phyloP scores from a whole-genome alignment of 805 yeast genomes.

The Kodamaea leandrae region DNA sequence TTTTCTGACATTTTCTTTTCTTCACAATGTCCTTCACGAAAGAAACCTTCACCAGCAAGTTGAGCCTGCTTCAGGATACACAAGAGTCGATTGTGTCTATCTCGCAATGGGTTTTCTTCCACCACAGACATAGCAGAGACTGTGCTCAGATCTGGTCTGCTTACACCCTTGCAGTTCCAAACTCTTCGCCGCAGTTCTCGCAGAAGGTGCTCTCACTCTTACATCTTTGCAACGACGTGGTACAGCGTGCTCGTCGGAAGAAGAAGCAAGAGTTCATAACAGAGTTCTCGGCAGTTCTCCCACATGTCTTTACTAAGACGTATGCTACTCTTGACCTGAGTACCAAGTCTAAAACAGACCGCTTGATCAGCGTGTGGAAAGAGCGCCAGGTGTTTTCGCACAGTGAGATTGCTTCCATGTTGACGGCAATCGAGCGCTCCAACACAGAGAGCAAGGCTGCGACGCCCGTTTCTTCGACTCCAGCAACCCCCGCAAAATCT shows the following conservation, averaged over 20 bases:
- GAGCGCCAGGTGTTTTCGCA: conserved; percentile 47
- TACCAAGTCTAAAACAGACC: conserved; percentile 47
- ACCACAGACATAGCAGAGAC: conserved; percentile 53
- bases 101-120: conserved; percentile 72
- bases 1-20: background rate
- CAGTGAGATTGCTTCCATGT: conserved; percentile 28
- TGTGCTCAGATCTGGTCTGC: conserved; percentile 55
- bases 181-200: conserved; percentile 13
- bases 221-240: conserved; percentile 76
- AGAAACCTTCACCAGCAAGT: conserved; percentile 47
- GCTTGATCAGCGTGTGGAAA: conserved; percentile 57
- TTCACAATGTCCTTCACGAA: conserved; percentile 50
- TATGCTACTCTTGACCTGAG: conserved; percentile 28
- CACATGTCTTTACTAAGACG: conserved; percentile 35
- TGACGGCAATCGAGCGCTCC: conserved; percentile 23
- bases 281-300: conserved; percentile 54
- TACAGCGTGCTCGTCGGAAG: conserved; percentile 71
- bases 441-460: conserved; percentile 9
- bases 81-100: conserved; percentile 73
- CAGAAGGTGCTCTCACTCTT: conserved; percentile 54
- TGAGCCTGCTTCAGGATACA: conserved; percentile 51
- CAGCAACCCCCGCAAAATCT: background rate
- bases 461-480: background rate
- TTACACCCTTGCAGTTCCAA: conserved; percentile 23
- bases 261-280: conserved; percentile 55